These are phyloP conservation scores for Corinectria fuckeliana DNA, from an alignment of 2,329 filamentous ascomycete genomes.

Conservation along the genomic window DNA sequence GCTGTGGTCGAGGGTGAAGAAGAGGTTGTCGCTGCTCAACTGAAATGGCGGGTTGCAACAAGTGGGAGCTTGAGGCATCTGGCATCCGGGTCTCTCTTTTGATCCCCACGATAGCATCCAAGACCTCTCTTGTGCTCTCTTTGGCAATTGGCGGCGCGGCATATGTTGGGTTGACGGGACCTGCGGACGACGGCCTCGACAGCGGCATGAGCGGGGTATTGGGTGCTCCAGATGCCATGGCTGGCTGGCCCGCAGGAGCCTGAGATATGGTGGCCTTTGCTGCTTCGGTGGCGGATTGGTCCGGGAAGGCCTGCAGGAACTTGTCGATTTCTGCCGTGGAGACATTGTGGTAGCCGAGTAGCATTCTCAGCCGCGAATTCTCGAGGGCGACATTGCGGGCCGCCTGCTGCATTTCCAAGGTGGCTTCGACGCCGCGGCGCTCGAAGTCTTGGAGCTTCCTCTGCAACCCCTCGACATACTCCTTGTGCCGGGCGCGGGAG, in stretches of 20 bases:
- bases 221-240: conserved; percentile 14
- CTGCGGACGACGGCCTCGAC: conserved; percentile 27
- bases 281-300: conserved; percentile 40
- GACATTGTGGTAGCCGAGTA: conserved; percentile 51
- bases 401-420: conserved; percentile 60
- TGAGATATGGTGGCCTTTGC: conserved; percentile 35
- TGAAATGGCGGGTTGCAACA: conserved; percentile 17
- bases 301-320: conserved; percentile 47
- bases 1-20: conserved; percentile 32
- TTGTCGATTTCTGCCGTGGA: conserved; percentile 47
- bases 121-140: conserved; percentile 37
- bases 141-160: conserved; percentile 15
- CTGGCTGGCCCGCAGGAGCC: conserved; percentile 15
- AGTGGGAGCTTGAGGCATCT: conserved; percentile 7
- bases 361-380: conserved; percentile 53
- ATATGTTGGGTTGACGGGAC: conserved; percentile 24
- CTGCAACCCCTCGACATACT: conserved; percentile 57
- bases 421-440: conserved; percentile 55
- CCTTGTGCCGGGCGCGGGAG: conserved; percentile 57
- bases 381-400: conserved; percentile 57
- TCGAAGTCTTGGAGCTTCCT: conserved; percentile 55
- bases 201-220: conserved; percentile 32
- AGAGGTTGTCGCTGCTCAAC: conserved; percentile 31
- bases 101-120: conserved; percentile 38
- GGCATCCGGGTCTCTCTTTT: conserved; percentile 30